Conservation (phyloP, 2,329 filamentous ascomycete species). For the Neopestalotiopsis sp. region DNA sequence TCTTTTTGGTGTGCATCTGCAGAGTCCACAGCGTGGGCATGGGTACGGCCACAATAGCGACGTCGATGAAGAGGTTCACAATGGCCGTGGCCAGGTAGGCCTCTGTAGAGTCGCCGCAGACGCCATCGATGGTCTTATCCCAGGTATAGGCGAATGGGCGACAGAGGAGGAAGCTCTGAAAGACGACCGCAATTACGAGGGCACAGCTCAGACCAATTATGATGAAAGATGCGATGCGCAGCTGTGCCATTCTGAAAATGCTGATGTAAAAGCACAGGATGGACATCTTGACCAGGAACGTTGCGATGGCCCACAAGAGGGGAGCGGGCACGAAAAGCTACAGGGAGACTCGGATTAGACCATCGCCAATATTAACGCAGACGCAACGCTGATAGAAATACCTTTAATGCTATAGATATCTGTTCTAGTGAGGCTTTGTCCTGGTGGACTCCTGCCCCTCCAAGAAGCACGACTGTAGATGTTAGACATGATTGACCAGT, state of each 20-base stretch:
- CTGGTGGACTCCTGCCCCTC: background rate
- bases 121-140: background rate
- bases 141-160: background rate
- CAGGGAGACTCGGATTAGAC: background rate
- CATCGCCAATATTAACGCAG: background rate
- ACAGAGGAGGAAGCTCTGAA: background rate
- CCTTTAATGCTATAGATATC: background rate
- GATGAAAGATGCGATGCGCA: background rate
- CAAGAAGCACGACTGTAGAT: background rate
- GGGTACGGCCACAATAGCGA: slow-evolving; percentile 6
- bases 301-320: background rate
- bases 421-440: background rate
- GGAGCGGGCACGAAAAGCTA: background rate
- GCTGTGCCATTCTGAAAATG: background rate
- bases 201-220: background rate
- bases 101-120: background rate
- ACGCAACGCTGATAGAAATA: background rate
- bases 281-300: background rate
- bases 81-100: background rate
- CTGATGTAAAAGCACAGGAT: background rate
- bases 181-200: background rate
- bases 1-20: slow-evolving; percentile 14
- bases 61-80: slow-evolving; percentile 8
- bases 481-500: background rate
- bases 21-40: slow-evolving; percentile 16